These are phyloP conservation scores for Fonsecaea nubica DNA, from an alignment of 2,329 filamentous ascomycete species.

Conservation along the genomic window DNA sequence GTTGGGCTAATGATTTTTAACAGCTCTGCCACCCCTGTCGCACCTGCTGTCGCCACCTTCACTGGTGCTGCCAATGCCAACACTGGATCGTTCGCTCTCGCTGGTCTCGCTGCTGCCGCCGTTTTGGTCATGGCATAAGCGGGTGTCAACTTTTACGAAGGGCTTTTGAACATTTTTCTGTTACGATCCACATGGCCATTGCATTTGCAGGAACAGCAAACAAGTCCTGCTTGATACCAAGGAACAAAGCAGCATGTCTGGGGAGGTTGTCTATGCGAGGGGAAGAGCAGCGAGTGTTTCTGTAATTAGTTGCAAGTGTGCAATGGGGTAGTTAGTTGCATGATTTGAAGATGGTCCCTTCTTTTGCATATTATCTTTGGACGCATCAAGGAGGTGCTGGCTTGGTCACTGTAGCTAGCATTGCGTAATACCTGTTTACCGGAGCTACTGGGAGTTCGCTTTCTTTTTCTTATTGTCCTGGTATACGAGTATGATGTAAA, in stretches of 20 bases:
- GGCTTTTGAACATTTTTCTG: conserved; percentile 30
- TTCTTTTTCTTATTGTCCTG: too few relatives aligned
- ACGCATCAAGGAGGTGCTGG: conserved; percentile 36
- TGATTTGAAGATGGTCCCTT: conserved; percentile 31
- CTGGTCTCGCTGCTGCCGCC: conserved; percentile 43
- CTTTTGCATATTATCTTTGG: conserved; percentile 35
- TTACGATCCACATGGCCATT: conserved; percentile 36
- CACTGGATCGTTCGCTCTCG: conserved; percentile 42
- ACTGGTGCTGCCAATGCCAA: conserved; percentile 44
- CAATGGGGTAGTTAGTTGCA: conserved; percentile 12
- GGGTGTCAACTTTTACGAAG: conserved; percentile 15
- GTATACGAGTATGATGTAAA: too few relatives aligned
- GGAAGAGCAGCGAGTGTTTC: conserved; percentile 11
- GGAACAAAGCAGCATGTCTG: conserved; percentile 34
- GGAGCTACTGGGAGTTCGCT: conserved; percentile 4
- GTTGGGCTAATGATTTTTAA: conserved; percentile 27
- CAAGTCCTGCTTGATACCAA: conserved; percentile 20
- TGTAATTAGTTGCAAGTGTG: conserved; percentile 27
- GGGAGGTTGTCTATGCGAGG: conserved; percentile 23
- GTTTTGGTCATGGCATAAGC: conserved; percentile 45
- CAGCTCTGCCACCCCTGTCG: conserved; percentile 25
- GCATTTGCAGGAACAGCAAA: conserved; percentile 26
- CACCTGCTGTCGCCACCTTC: conserved; percentile 39
- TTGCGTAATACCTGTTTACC: conserved; percentile 39
- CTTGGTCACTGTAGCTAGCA: conserved; percentile 38